Evolutionary conservation across 202 grass and related monocot species (phyloP).

Genomic region (Elaeis oleifera): DNA sequence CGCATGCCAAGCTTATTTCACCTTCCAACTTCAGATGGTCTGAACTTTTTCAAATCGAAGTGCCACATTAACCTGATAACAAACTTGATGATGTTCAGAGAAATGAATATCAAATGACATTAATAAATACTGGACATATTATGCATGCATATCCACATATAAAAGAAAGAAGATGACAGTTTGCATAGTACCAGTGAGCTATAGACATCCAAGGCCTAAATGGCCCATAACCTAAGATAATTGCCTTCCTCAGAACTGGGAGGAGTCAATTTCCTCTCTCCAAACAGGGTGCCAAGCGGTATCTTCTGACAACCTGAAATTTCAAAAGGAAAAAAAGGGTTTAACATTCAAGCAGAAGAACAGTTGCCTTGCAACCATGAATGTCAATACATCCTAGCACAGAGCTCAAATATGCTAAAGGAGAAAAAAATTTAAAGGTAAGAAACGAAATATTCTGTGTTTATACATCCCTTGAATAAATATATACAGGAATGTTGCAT

Average conservation of each 20-base stretch:
- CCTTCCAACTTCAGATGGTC: slow-evolving; percentile 78
- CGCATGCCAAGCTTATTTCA: slow-evolving; percentile 86
- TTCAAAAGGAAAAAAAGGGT: slow-evolving; percentile 4
- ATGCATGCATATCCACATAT: slow-evolving; percentile 1
- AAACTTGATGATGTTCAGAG: slow-evolving; percentile 18
- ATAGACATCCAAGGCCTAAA: slow-evolving; percentile 98
- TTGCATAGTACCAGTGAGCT: slow-evolving; percentile 61
- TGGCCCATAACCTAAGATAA: slow-evolving; percentile 91
- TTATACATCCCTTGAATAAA: too few species aligned
- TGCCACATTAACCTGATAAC: slow-evolving; percentile 79
- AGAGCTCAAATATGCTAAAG: too few species aligned
- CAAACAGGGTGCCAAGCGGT: slow-evolving; percentile 94
- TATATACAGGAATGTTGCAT: too few species aligned
- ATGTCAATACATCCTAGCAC: too few species aligned
- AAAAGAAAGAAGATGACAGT: slow-evolving; percentile 16
- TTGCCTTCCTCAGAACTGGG: slow-evolving; percentile 61
- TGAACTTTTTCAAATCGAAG: slow-evolving; percentile 80
- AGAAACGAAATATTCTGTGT: too few species aligned
- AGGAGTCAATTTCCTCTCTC: slow-evolving; percentile 58
- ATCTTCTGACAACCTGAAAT: slow-evolving; percentile 81
- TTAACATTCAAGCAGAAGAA: too few species aligned
- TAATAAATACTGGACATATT: slow-evolving; percentile 9
- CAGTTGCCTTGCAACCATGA: not conserved
- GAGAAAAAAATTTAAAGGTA: too few species aligned
- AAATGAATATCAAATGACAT: slow-evolving; percentile 16